Evolutionary conservation across 495 filamentous ascomycete species (phyloP), one percentile per base, ranked within the genome.

Genomic region (Daldinia bambusicola): DNA sequence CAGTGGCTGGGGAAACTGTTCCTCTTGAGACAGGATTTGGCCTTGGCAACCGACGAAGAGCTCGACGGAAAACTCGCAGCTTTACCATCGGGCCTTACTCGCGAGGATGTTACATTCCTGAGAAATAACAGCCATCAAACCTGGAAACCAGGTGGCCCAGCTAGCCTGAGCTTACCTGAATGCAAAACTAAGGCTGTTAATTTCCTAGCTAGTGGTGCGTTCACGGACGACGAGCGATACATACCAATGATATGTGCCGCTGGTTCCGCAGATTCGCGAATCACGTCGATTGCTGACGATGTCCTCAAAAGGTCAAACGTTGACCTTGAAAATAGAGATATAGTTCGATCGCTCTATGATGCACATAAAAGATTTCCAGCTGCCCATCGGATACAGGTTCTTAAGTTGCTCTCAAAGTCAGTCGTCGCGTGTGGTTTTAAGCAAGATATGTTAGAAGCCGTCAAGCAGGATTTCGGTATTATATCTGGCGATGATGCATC

Each of bases 161-260:
- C 86, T 13, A 92, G 93, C 0, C 78, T 95, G 58, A 93, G 89
- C 76, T 77, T 91, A 22, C 79, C 84, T 0, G 85, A 90, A 62
- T 84, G 79, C 16, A 97, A 97, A 77, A 86, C 89, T 43, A 84
- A 86, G 32, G 89, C 85, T 22, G 81, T 90, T 34, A 86, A 80
- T 55, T 92, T 98, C 66, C 82, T 99, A 14, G 86, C 90, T 0
- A 97, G 91, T 75, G 93, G 93, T 12, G 90, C 93, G 14, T 98
- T 98, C 78, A 86, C 79, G 1, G 91, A 97, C 73, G 72, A 86
- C 2, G 92, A 97, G 71, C 85, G 91, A 16, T 93, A 96, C 72
- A 77, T 97, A n/a, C 90, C 93, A 6, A 89, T 92, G 16, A 79
- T 99, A 14, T 91, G 92, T 72, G 93, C 93, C 6, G 89, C 93